Percentiles rank a stretch among this genome's conserved stretches.
Evolutionary conservation across 345 rosid species (phyloP).

Genomic region (Kandelia obovata): DNA sequence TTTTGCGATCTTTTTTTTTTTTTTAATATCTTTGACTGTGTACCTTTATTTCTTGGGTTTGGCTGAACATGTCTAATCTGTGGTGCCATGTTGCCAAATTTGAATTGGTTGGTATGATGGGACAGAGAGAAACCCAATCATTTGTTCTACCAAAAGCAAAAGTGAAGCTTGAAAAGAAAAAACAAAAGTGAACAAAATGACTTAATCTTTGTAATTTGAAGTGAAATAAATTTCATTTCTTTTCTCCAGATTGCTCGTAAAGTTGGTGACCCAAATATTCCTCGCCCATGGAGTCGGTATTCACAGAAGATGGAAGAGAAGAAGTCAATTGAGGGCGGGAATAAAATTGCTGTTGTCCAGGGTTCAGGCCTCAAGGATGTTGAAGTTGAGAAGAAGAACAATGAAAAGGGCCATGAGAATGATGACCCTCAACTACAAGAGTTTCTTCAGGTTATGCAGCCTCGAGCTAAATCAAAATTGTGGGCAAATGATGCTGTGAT

Average conservation of each 20-base stretch:
- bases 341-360: conserved; percentile 19
- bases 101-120: too few relatives aligned
- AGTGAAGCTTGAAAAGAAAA: background rate
- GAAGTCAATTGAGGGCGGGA: conserved; percentile 23
- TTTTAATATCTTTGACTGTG: too few relatives aligned
- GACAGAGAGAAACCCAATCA: too few relatives aligned
- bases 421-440: conserved; percentile 56
- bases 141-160: too few relatives aligned
- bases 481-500: conserved; percentile 70
- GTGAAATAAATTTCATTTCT: background rate
- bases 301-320: conserved; percentile 46
- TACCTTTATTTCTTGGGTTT: too few relatives aligned
- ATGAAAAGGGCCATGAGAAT: conserved; percentile 29
- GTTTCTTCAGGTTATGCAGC: conserved; percentile 82
- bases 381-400: conserved; percentile 32
- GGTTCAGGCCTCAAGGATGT: conserved; percentile 6
- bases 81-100: too few relatives aligned
- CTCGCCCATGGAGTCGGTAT: conserved; percentile 88
- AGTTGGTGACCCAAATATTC: conserved; percentile 62
- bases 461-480: conserved; percentile 60
- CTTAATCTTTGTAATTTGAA: conserved; percentile 7
- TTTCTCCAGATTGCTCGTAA: conserved; percentile 58
- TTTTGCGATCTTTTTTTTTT: too few relatives aligned
- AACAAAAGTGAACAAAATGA: background rate
- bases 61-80: too few relatives aligned